phyloP scores from a whole-genome alignment of 2,329 filamentous ascomycete genomes.

The Pleurostoma richardsiae region DNA sequence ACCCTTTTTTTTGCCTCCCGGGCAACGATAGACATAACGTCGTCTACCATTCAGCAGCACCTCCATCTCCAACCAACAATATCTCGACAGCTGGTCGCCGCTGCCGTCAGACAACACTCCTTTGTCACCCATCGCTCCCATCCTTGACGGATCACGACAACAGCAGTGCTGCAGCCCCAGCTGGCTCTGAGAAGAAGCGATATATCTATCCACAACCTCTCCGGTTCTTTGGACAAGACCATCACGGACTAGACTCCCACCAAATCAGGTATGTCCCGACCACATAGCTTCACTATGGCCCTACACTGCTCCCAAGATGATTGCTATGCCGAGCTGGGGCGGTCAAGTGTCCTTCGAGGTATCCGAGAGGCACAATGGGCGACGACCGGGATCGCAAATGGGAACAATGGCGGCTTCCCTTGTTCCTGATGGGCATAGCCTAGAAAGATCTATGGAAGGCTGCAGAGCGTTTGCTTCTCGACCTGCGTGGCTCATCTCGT shows the following conservation, averaged over 20 bases:
- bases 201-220: conserved; percentile 8
- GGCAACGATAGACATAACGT: background rate
- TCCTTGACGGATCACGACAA: conserved; percentile 20
- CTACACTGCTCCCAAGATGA: too few species aligned
- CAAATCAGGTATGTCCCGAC: too few species aligned
- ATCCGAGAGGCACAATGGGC: too few species aligned
- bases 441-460: too few species aligned
- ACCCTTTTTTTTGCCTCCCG: conserved; percentile 5
- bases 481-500: too few species aligned
- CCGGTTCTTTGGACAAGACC: conserved; percentile 3
- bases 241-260: background rate
- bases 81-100: background rate
- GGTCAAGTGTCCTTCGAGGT: too few species aligned
- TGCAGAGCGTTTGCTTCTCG: too few species aligned
- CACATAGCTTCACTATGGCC: too few species aligned
- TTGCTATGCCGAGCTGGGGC: too few species aligned
- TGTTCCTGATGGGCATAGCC: too few species aligned
- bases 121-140: conserved; percentile 7
- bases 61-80: conserved; percentile 2
- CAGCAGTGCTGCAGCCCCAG: conserved; percentile 20
- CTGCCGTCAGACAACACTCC: background rate
- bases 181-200: conserved; percentile 15
- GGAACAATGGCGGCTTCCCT: too few species aligned
- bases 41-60: conserved; percentile 6
- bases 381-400: too few species aligned